A percentile compares a stretch with the other conserved stretches of the same genome.
phyloP scores from a whole-genome alignment of 2,329 filamentous ascomycete genomes.

The Fusarium secorum region DNA sequence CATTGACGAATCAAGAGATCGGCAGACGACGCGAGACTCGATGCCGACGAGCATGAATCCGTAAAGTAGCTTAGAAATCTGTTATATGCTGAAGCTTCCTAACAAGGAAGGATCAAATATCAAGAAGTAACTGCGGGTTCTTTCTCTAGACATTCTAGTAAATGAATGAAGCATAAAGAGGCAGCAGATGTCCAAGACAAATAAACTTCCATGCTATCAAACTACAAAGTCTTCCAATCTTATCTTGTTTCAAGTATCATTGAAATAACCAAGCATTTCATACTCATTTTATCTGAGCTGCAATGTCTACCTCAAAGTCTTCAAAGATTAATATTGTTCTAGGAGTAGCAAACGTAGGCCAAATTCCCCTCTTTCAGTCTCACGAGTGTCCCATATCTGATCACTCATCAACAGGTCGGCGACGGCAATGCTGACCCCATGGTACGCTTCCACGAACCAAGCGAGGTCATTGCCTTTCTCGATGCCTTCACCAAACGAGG shows the following conservation, averaged over 20 bases:
- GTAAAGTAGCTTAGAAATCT: background rate
- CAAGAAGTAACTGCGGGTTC: accelerated
- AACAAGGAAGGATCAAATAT: background rate
- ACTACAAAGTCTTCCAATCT: accelerated
- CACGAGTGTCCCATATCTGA: background rate
- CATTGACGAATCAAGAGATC: too few relatives aligned
- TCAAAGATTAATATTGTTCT: background rate
- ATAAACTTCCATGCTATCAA: too few relatives aligned
- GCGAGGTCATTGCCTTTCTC: background rate
- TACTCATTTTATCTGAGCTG: accelerated
- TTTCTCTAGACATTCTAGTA: accelerated
- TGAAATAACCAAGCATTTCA: too few relatives aligned
- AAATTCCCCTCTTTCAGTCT: accelerated
- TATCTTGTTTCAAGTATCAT: accelerated
- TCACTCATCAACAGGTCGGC: background rate
- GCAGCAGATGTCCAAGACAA: background rate
- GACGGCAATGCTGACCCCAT: background rate
- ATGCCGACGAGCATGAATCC: background rate
- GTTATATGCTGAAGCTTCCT: background rate
- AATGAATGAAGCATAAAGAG: background rate
- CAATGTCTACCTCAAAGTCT: background rate
- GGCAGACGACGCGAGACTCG: too few relatives aligned
- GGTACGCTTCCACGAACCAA: background rate
- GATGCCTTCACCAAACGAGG: background rate
- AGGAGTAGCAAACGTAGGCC: background rate